Conservation (phyloP, 306 rosid genomes). For the Quercus agrifolia region DNA sequence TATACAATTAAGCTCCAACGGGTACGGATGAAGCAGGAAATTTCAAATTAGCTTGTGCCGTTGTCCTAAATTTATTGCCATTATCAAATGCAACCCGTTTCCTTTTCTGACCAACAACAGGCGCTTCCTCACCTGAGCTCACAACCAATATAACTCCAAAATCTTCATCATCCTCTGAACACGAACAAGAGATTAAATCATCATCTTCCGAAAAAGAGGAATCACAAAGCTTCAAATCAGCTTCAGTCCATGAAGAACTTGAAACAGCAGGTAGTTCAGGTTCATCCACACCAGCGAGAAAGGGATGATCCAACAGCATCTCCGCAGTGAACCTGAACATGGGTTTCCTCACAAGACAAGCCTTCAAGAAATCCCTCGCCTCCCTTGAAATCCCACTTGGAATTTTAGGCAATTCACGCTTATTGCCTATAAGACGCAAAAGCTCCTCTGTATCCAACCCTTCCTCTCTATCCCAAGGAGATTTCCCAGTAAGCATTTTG, state of each 20-base stretch:
- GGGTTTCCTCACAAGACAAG: slow-evolving; percentile 14
- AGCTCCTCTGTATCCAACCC: not conserved
- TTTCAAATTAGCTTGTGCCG: not conserved
- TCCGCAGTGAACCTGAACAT: slow-evolving; percentile 26
- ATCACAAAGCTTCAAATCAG: not conserved
- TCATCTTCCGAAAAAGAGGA: not conserved
- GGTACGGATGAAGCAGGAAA: not conserved
- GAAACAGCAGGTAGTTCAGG: not conserved
- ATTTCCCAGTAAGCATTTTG: slow-evolving; percentile 16
- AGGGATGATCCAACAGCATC: slow-evolving; percentile 18
- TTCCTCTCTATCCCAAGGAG: slow-evolving; percentile 5
- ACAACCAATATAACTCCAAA: not conserved
- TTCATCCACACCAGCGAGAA: not conserved
- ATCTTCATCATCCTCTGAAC: not conserved
- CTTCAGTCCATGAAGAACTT: not conserved
- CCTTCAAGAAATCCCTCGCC: slow-evolving; percentile 21
- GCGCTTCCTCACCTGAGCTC: not conserved
- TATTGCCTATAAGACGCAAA: not conserved
- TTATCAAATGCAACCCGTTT: too few species aligned
- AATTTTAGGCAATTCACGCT: not conserved
- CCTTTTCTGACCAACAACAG: too few species aligned
- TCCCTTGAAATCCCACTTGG: slow-evolving; percentile 2
- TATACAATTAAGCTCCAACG: not conserved
- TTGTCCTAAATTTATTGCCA: too few species aligned
- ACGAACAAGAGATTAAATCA: not conserved